Conservation (phyloP, 805 yeast genomes). For the Wickerhamiella dianesei region DNA sequence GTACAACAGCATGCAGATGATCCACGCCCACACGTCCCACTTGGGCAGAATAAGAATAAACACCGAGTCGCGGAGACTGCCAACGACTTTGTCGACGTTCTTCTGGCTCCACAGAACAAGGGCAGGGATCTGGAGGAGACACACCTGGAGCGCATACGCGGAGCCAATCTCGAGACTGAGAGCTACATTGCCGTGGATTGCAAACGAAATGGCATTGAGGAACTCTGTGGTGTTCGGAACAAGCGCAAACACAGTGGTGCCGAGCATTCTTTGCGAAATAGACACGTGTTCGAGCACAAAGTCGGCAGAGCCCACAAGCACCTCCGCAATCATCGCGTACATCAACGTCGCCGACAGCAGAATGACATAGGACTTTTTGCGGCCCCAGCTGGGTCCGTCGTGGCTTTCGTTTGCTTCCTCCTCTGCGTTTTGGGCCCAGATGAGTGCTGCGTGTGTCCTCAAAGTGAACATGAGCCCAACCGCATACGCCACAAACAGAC, state of each 20-base stretch:
- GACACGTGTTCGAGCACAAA: slow-evolving; percentile 64
- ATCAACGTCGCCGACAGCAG: slow-evolving; percentile 70
- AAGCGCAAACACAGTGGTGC: slow-evolving; percentile 85
- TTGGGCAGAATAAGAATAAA: slow-evolving; percentile 83
- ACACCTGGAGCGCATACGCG: slow-evolving; percentile 93
- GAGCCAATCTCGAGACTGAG: slow-evolving; percentile 95
- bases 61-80: slow-evolving; percentile 23
- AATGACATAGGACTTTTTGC: slow-evolving; percentile 68
- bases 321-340: slow-evolving; percentile 90
- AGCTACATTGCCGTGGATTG: slow-evolving; percentile 90
- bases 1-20: slow-evolving; percentile 75
- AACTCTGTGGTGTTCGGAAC: slow-evolving; percentile 97
- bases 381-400: slow-evolving; percentile 71
- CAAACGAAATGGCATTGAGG: slow-evolving; percentile 91
- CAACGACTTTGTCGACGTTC: slow-evolving; percentile 11
- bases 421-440: slow-evolving; percentile 66
- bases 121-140: slow-evolving; percentile 83
- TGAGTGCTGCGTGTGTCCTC: slow-evolving; percentile 90
- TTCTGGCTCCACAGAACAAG: slow-evolving; percentile 62
- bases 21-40: slow-evolving; percentile 84
- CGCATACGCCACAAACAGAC: slow-evolving; percentile 68
- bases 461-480: slow-evolving; percentile 88
- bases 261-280: slow-evolving; percentile 82
- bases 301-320: slow-evolving; percentile 84
- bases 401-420: slow-evolving; percentile 47